These are phyloP conservation scores for Eragrostis curvula DNA, from an alignment of 176 grass and related monocot genomes.

Conservation along the genomic window DNA sequence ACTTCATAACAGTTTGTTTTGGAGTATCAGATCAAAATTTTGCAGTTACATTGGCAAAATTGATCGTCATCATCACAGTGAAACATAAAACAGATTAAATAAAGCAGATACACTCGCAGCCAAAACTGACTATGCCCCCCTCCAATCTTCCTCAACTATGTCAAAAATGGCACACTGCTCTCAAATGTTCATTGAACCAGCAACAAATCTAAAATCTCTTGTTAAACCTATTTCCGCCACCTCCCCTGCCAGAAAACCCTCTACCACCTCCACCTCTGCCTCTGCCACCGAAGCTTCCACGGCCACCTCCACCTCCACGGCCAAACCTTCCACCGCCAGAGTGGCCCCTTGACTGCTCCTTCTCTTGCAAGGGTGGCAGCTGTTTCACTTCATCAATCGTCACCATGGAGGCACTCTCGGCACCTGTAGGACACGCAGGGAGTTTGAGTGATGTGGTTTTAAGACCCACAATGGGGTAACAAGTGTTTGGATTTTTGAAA, in stretches of 20 bases:
- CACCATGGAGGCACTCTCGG: constrained; percentile 64
- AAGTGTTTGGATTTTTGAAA: not conserved
- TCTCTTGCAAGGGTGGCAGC: constrained; percentile 86
- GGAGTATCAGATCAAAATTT: constrained; percentile 43
- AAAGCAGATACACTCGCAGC: constrained; percentile 54
- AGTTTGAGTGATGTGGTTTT: not conserved
- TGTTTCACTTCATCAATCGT: constrained; percentile 74
- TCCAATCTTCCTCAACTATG: constrained; percentile 17
- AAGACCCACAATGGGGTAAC: not conserved
- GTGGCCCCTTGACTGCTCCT: constrained; percentile 55
- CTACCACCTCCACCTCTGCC: constrained; percentile 45
- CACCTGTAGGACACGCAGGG: constrained; percentile 30
- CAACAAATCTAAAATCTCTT: constrained; percentile 49
- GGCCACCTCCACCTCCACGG: constrained; percentile 46
- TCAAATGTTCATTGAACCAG: constrained; percentile 12
- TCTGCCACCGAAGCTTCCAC: constrained; percentile 43
- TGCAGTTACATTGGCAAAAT: constrained; percentile 31
- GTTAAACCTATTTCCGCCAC: constrained; percentile 66
- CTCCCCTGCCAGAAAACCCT: constrained; percentile 62
- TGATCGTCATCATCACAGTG: constrained; percentile 32
- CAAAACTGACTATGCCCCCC: constrained; percentile 33
- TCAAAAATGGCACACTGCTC: constrained; percentile 22
- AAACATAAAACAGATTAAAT: constrained; percentile 39
- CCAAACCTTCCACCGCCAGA: constrained; percentile 52
- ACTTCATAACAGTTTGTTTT: not conserved